phyloP scores from a whole-genome alignment of 2,329 filamentous ascomycete genomes.

The Rhynchosporium graminicola region DNA sequence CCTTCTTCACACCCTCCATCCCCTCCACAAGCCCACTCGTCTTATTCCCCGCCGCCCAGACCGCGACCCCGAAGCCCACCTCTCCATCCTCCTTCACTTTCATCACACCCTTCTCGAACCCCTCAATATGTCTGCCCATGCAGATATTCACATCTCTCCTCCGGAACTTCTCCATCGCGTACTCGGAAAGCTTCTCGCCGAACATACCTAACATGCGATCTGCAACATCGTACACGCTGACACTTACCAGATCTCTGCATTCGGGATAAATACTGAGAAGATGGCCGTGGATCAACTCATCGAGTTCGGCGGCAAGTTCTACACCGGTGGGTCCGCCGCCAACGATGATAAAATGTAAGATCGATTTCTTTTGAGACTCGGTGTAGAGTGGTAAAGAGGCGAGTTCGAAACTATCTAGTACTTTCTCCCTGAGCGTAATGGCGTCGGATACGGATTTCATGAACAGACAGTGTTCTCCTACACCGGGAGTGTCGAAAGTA shows the following conservation, averaged over 20 bases:
- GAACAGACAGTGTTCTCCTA: constrained; percentile 77
- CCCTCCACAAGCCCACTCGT: constrained; percentile 56
- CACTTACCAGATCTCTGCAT: constrained; percentile 57
- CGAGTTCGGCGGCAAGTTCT: constrained; percentile 71
- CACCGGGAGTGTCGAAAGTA: constrained; percentile 80
- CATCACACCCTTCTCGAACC: constrained; percentile 42
- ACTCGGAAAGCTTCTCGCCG: constrained; percentile 66
- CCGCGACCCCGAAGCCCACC: constrained; percentile 56
- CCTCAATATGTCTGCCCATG: constrained; percentile 65
- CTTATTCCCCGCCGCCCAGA: constrained; percentile 72
- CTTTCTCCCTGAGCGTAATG: constrained; percentile 61
- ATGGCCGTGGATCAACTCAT: constrained; percentile 71
- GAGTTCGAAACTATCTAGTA: constrained; percentile 67
- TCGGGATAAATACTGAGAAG: constrained; percentile 62
- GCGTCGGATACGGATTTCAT: constrained; percentile 82
- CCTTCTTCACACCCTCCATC: constrained; percentile 32
- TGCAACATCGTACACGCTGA: constrained; percentile 75
- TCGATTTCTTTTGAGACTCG: constrained; percentile 53
- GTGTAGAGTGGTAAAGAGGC: constrained; percentile 62
- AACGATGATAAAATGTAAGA: constrained; percentile 74
- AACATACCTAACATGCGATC: constrained; percentile 75
- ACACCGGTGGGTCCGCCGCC: constrained; percentile 71
- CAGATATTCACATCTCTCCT: constrained; percentile 68
- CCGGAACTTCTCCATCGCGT: constrained; percentile 65
- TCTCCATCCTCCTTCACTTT: constrained; percentile 28